phyloP scores from a whole-genome alignment of 805 yeast species.

The Candida broadrunensis region DNA sequence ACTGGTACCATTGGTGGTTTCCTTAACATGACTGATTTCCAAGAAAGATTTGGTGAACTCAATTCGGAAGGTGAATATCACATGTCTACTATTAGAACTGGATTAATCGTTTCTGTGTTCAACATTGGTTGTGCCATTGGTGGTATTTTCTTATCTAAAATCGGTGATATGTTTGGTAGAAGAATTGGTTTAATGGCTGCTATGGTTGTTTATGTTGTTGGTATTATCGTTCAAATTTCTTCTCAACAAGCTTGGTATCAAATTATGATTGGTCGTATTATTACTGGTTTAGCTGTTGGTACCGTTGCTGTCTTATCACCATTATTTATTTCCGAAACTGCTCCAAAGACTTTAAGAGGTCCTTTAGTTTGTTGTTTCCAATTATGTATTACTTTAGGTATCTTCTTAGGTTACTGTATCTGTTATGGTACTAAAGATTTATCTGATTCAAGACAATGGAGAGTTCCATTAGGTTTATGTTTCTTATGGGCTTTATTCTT shows the following conservation, averaged over 20 bases:
- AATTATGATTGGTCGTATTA: constrained; percentile 58
- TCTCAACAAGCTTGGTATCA: constrained; percentile 59
- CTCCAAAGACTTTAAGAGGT: constrained; percentile 73
- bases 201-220: constrained; percentile 56
- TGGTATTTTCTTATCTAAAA: constrained; percentile 55
- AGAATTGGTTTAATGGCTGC: constrained; percentile 52
- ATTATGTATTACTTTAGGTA: constrained; percentile 68
- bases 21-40: constrained; percentile 60
- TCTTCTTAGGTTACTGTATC: constrained; percentile 66
- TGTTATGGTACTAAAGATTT: constrained; percentile 58
- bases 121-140: constrained; percentile 75
- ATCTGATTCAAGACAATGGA: constrained; percentile 56
- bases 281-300: constrained; percentile 77
- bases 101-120: constrained; percentile 55
- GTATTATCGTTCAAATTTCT: constrained; percentile 59
- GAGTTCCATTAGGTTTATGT: constrained; percentile 60
- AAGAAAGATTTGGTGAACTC: constrained; percentile 48
- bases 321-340: constrained; percentile 62
- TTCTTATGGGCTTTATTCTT: constrained; percentile 52
- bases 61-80: constrained; percentile 37
- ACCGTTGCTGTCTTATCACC: constrained; percentile 68
- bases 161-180: constrained; percentile 62
- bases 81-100: constrained; percentile 46
- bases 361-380: constrained; percentile 68
- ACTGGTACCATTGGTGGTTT: constrained; percentile 77